A percentile compares a stretch with the other conserved stretches of the same genome.
Conservation (phyloP, 768 basidiomycete genomes). For the Phallus indusiatus region DNA sequence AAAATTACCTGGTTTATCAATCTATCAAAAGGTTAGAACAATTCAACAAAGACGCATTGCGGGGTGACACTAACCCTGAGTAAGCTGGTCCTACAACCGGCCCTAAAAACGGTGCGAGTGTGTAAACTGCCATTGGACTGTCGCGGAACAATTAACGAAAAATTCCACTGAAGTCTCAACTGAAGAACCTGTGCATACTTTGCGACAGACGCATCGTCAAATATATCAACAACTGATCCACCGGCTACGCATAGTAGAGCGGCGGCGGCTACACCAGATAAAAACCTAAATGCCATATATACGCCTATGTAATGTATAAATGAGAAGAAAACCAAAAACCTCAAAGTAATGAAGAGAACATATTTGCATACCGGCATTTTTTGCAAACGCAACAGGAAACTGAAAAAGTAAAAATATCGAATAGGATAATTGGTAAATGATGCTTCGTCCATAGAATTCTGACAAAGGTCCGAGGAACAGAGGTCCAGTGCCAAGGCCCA, state of each 20-base stretch:
- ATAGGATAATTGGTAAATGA: conserved; percentile 56
- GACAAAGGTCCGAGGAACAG: conserved; percentile 27
- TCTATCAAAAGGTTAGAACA: conserved; percentile 20
- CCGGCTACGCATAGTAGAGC: conserved; percentile 57
- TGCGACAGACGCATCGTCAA: conserved; percentile 44
- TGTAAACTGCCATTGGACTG: conserved; percentile 50
- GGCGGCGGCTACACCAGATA: conserved; percentile 44
- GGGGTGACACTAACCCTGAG: conserved; percentile 36
- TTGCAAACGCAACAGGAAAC: conserved; percentile 67
- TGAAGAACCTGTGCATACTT: conserved; percentile 31
- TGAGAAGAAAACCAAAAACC: too few species aligned
- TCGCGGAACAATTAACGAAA: conserved; percentile 7
- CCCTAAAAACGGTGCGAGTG: conserved; percentile 46
- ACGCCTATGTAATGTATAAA: background rate
- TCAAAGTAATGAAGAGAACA: background rate
- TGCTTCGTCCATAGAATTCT: conserved; percentile 56
- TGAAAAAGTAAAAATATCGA: conserved; percentile 50
- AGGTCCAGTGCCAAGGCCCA: conserved; percentile 27
- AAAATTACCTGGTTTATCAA: conserved; percentile 60
- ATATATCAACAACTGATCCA: conserved; percentile 51
- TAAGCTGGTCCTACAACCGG: conserved; percentile 50
- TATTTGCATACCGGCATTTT: conserved; percentile 48
- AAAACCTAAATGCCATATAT: conserved; percentile 38
- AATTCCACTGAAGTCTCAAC: background rate
- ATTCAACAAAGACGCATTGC: background rate